Evolutionary conservation across 495 filamentous ascomycete genomes (phyloP).

Genomic region (Xylaria acuta): DNA sequence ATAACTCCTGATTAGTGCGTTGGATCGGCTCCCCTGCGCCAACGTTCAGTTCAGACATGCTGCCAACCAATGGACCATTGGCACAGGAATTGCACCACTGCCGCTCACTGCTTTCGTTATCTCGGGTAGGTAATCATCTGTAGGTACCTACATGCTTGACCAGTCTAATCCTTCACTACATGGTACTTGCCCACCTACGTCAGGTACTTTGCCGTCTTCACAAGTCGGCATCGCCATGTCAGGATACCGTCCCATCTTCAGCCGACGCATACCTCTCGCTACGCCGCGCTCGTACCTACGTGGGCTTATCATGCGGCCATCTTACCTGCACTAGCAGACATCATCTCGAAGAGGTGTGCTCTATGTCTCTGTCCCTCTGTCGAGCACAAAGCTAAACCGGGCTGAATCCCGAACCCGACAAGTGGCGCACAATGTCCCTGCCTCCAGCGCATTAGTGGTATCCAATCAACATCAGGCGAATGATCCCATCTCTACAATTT

Average conservation of each 20-base stretch:
- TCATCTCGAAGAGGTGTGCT: slow-evolving; percentile 12
- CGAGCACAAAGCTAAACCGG: slow-evolving; percentile 1
- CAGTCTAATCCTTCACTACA: no score
- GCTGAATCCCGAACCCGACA: slow-evolving; percentile 17
- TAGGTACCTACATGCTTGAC: no score
- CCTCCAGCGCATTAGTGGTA: background rate
- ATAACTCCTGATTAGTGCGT: slow-evolving; percentile 10
- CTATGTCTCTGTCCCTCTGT: slow-evolving; percentile 1
- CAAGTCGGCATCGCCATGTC: background rate
- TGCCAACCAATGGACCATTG: slow-evolving; percentile 9
- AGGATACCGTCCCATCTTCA: background rate
- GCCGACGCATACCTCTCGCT: slow-evolving; percentile 3
- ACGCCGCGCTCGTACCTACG: slow-evolving; percentile 9
- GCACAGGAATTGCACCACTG: slow-evolving; percentile 10
- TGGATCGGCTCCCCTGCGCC: slow-evolving; percentile 8
- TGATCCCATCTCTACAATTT: slow-evolving; percentile 9
- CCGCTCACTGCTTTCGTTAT: background rate
- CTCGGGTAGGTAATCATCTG: background rate
- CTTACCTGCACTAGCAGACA: slow-evolving; percentile 1
- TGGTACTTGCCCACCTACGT: no score
- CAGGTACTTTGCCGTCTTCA: no score
- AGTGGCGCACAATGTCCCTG: slow-evolving; percentile 17
- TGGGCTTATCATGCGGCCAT: slow-evolving; percentile 13
- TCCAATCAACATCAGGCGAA: slow-evolving; percentile 15
- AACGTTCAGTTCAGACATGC: background rate